A percentile compares a stretch with the other conserved stretches of the same genome.
Evolutionary conservation across 192 early-diverging fungal species (phyloP).

Genomic region (Backusella sp.): DNA sequence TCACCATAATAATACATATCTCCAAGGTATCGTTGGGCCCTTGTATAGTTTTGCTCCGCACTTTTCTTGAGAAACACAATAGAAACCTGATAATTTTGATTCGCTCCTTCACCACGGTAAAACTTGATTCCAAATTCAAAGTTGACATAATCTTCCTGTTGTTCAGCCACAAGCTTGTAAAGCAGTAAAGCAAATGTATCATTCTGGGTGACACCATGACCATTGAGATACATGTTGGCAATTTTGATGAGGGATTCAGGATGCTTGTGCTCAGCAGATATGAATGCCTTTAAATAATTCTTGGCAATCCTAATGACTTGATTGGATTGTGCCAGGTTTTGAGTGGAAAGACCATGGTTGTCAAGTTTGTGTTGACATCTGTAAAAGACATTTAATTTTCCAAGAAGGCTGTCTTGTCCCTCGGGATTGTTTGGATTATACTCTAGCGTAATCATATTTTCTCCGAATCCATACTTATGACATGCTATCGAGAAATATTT

Average conservation of each 20-base stretch:
- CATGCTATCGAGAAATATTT: neutral
- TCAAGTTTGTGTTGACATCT: neutral
- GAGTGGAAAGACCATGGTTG: neutral
- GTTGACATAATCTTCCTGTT: neutral
- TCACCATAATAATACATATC: conserved; percentile 11
- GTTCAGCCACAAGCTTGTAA: neutral
- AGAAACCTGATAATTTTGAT: neutral
- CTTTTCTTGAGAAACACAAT: neutral
- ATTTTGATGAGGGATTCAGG: neutral
- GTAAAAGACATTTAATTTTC: neutral
- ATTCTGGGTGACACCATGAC: neutral
- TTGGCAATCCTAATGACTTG: neutral
- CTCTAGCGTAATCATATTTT: neutral
- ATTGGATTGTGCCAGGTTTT: no score
- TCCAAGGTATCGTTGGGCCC: conserved; percentile 16
- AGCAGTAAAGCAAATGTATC: neutral
- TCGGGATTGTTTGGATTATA: neutral
- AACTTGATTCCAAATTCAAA: neutral
- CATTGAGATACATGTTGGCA: neutral
- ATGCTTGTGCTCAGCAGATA: neutral
- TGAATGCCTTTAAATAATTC: conserved; percentile 18
- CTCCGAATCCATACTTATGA: neutral
- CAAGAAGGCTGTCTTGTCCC: neutral
- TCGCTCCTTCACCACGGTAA: neutral
- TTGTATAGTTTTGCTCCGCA: neutral